Conservation (phyloP, 305 asterid species). For the Solanum chacoense region DNA sequence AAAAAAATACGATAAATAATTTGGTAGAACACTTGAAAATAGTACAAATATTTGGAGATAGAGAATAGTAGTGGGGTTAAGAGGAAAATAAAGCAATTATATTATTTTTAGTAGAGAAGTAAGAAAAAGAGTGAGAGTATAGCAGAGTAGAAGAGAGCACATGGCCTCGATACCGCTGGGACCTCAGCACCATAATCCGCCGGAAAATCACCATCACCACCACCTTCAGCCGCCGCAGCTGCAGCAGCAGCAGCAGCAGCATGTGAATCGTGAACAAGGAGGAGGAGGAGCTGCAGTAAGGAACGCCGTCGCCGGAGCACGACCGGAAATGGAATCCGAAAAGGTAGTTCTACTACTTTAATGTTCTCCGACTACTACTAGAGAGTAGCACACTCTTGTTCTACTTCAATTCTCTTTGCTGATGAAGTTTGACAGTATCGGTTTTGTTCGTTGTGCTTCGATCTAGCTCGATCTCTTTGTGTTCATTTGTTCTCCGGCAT, state of each 20-base stretch:
- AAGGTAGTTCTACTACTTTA: slow-evolving; percentile 28
- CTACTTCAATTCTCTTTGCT: neutral
- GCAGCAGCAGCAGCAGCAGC: neutral
- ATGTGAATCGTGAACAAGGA: slow-evolving; percentile 22
- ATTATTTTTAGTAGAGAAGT: neutral
- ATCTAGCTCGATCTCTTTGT: slow-evolving; percentile 39
- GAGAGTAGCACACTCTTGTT: neutral
- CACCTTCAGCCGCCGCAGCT: slow-evolving; percentile 21
- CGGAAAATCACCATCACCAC: slow-evolving; percentile 24
- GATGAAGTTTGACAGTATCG: slow-evolving; percentile 18
- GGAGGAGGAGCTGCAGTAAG: slow-evolving; percentile 33
- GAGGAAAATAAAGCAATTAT: neutral
- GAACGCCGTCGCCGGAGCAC: slow-evolving; percentile 28
- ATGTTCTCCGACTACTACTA: neutral
- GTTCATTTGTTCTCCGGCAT: neutral
- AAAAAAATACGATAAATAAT: neutral
- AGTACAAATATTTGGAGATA: neutral
- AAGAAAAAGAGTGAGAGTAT: neutral
- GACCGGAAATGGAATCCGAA: slow-evolving; percentile 47
- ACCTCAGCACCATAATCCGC: slow-evolving; percentile 50
- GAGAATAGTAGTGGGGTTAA: neutral
- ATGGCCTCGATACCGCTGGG: slow-evolving; percentile 86
- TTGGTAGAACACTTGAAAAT: neutral
- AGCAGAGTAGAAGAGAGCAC: slow-evolving; percentile 17
- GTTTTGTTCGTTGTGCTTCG: slow-evolving; percentile 18